Conservation (phyloP, 2,329 filamentous ascomycete species). For the Pyrenophora graminea region DNA sequence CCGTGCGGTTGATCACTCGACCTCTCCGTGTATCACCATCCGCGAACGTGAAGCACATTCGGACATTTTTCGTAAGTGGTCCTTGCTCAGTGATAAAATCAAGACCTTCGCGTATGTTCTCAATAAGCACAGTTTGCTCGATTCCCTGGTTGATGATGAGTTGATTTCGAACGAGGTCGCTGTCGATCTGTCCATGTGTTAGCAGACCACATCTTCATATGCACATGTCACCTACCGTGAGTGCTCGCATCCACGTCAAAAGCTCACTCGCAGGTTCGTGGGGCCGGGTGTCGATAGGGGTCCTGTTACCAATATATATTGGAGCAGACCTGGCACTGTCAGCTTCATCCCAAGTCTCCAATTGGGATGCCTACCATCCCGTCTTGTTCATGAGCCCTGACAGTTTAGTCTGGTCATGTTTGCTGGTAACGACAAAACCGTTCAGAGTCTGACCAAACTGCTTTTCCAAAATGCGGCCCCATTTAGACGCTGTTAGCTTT, state of each 20-base stretch:
- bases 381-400: slow-evolving; percentile 62
- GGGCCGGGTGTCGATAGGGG: slow-evolving; percentile 61
- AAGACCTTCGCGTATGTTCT: slow-evolving; percentile 68
- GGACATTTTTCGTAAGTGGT: slow-evolving; percentile 65
- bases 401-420: slow-evolving; percentile 73
- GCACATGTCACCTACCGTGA: slow-evolving; percentile 57
- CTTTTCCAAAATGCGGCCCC: slow-evolving; percentile 81
- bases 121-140: slow-evolving; percentile 82
- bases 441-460: slow-evolving; percentile 71
- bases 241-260: slow-evolving; percentile 76
- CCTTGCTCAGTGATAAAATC: slow-evolving; percentile 67
- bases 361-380: slow-evolving; percentile 3
- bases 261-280: slow-evolving; percentile 75
- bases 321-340: slow-evolving; percentile 50
- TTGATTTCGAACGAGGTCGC: slow-evolving; percentile 75
- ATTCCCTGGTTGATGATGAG: slow-evolving; percentile 81
- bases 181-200: slow-evolving; percentile 65
- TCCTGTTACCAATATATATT: slow-evolving; percentile 67
- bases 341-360: not conserved
- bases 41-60: slow-evolving; percentile 70
- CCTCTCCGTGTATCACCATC: slow-evolving; percentile 64
- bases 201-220: not conserved
- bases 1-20: slow-evolving; percentile 51
- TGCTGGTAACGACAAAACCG: slow-evolving; percentile 80
- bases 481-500: slow-evolving; percentile 75